phyloP scores from a whole-genome alignment of 371 early-diverging fungal species.

The Saksenaea oblongispora region DNA sequence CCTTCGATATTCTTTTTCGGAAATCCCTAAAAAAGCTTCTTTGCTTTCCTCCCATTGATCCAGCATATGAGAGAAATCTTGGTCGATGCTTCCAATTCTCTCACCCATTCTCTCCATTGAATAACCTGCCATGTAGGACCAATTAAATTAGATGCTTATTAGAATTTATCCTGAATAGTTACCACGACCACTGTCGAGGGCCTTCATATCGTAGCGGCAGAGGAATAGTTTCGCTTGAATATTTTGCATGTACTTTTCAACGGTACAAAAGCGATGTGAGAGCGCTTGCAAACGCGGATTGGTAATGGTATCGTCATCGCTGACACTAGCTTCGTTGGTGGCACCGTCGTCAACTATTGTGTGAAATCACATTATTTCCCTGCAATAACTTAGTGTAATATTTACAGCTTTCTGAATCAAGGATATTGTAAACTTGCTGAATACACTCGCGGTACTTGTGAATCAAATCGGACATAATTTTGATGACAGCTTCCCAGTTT shows the following conservation, averaged over 20 bases:
- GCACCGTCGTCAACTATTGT: conserved; percentile 5
- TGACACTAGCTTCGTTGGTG: conserved; percentile 1
- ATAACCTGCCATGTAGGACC: not conserved
- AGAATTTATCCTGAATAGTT: not conserved
- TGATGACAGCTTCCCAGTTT: conserved; percentile 33
- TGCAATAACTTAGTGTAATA: not conserved
- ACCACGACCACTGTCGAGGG: conserved; percentile 24
- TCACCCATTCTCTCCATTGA: conserved; percentile 27
- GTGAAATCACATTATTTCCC: not conserved
- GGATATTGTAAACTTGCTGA: conserved; percentile 3
- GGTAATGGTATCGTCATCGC: not conserved
- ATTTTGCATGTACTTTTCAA: conserved; percentile 38
- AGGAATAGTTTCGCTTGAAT: conserved; percentile 36
- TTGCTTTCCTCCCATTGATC: conserved; percentile 43
- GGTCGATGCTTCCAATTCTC: conserved; percentile 30
- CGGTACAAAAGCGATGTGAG: conserved; percentile 24
- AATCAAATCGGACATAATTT: conserved; percentile 23
- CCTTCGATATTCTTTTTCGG: not conserved
- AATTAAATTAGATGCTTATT: not conserved
- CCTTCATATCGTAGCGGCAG: conserved; percentile 39
- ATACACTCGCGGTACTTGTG: conserved; percentile 21
- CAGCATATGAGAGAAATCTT: conserved; percentile 25
- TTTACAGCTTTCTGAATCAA: conserved; percentile 7
- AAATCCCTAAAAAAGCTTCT: conserved; percentile 8
- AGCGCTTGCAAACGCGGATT: conserved; percentile 25